A percentile compares a stretch with the other conserved stretches of the same genome.
These are phyloP conservation scores for Fusarium humuli DNA, from an alignment of 2,329 filamentous ascomycete species.

Conservation along the genomic window DNA sequence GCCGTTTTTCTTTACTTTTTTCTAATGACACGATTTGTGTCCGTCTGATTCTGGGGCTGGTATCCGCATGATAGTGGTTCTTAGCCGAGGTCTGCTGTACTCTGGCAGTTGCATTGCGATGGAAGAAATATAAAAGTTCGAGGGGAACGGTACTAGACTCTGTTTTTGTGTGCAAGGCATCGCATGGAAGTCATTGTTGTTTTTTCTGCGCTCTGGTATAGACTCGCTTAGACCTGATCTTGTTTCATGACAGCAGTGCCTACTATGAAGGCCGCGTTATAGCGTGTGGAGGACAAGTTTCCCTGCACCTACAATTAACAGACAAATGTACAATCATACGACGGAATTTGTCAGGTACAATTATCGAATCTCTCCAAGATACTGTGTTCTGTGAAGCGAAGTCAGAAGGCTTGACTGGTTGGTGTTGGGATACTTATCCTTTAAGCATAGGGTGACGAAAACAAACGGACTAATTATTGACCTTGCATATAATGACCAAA, in stretches of 20 bases:
- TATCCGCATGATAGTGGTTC: constrained; percentile 37
- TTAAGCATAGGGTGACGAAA: neutral
- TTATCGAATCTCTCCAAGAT: neutral
- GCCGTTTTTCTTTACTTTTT: constrained; percentile 43
- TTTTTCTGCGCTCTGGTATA: constrained; percentile 34
- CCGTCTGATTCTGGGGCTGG: constrained; percentile 38
- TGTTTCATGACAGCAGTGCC: constrained; percentile 16
- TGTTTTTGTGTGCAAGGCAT: constrained; percentile 24
- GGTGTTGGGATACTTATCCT: neutral
- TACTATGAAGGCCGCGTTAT: neutral
- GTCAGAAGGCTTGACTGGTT: neutral
- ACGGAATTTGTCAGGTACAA: neutral
- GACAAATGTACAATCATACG: neutral
- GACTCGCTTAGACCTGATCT: constrained; percentile 26
- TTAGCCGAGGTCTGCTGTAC: constrained; percentile 6
- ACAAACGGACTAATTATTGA: neutral
- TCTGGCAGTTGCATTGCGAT: constrained; percentile 37
- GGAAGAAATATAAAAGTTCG: constrained; percentile 38
- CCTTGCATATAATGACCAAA: neutral
- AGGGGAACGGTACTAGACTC: constrained; percentile 33
- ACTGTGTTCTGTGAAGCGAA: neutral
- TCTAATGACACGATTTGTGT: constrained; percentile 43
- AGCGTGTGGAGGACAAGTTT: constrained; percentile 4
- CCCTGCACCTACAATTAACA: neutral
- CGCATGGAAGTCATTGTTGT: constrained; percentile 13